Evolutionary conservation across 106 monocot genomes (phyloP), one percentile per base, ranked within the genome.

Genomic region (Vanilla planifolia): DNA sequence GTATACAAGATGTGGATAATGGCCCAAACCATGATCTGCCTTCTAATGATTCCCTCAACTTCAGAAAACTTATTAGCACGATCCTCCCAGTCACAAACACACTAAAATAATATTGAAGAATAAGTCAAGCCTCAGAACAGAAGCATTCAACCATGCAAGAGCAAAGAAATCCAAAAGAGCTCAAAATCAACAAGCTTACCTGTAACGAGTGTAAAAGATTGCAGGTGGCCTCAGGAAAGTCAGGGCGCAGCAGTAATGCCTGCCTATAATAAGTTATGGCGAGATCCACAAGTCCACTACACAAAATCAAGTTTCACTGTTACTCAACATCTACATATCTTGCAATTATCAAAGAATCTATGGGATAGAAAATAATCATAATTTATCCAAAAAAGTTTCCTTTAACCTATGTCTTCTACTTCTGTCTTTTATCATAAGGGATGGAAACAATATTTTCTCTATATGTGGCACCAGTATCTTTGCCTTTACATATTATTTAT

Each of bases 201-300:
- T 95, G 95, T 59, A 90, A 75, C 21, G 95, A 90, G 61, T 95
- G 89, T 14, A 95, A 58, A 23, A 95, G 80, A 69, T 95, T 95
- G 42, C 95, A 95, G 23, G 90, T 95, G 48, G 95, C 95, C 74
- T 95, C 90, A 36, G 95, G 86, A 68, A 95, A 95, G 69, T 90
- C 90, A 43, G 86, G 76, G 33, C 86, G 89, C 37, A 95, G 73
- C 45, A 73, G 30, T 39, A 95, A 72, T 36, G 95, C 95, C 60
- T 95, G 90, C 19, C 66, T 81, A 29, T 95, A 95, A 72, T 86
- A 86, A 59, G 80, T 76, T 55, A 95, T 86, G 43, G 90, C 95
- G 43, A 71, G 70, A 69, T 90, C 95, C 59, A 95, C 90, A 80
- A 33, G 83, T 55, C 86, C 95, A 71, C 94, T 94, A 65, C 40